Evolutionary conservation across 306 rosid genomes (phyloP), one percentile per base, ranked within the genome.

Genomic region (Trifolium fragiferum): DNA sequence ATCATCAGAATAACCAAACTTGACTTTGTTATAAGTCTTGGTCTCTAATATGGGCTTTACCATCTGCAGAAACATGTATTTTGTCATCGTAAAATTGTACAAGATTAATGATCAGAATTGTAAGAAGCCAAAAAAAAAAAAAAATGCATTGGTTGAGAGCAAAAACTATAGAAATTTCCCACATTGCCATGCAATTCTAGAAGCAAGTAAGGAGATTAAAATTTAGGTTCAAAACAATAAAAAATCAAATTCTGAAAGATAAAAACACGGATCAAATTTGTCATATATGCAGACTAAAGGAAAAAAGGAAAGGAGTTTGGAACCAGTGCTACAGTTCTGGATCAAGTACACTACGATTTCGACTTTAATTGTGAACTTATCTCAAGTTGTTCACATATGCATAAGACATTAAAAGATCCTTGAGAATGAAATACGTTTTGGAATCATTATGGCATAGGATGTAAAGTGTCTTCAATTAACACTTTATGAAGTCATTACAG

Each of bases 41-140:
- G 92, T 80, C 82, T 92, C 99, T 47, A 95, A 80, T 54, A 92
- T 77, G 27, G 96, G 98, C 87, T 92, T 95, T 23, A 89, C 96
- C 84, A 94, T 76, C 96, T 94, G 96, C 82, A 82, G 76, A 66
- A 76, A 57, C 33, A 66, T 44, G 41, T 43, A 41, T 46, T 40
- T 79, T 60, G 16, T 23, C 61, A 74, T 60, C 74, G 50, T 35
- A 65, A 55, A 67, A 65, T 35, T 53, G 57, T 71, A 38, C 14
- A 6, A 41, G 59, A 68, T 41, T 77, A 54, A 66, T 65, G 16
- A 30, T 7, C 40, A 51, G 61, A 76, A 53, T 33, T 16, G 67
- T 70, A 10, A 66, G 66, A 30, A 72, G 61, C 49, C 53, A 49
- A 67, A n/a, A n/a, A n/a, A n/a, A n/a, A n/a, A n/a, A n/a, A n/a